phyloP scores from a whole-genome alignment of 2,329 filamentous ascomycete species.

The Mariannaea sp. region DNA sequence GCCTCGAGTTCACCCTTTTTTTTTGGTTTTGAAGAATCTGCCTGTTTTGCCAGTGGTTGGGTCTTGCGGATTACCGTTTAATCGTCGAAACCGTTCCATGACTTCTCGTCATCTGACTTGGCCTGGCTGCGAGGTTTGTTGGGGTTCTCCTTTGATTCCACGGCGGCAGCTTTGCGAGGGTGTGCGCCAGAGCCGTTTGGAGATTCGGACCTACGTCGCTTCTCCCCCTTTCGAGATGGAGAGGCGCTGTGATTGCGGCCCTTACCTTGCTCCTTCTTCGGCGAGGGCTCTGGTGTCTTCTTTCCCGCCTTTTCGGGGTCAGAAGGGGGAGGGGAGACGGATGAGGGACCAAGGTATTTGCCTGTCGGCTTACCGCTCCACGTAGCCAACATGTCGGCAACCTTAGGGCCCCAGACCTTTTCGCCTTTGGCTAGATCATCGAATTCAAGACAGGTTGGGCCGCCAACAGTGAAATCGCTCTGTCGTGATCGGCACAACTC shows the following conservation, averaged over 20 bases:
- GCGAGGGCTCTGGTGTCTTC: constrained; percentile 19
- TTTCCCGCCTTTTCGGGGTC: constrained; percentile 33
- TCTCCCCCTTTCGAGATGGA: constrained; percentile 30
- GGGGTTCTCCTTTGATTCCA: constrained; percentile 26
- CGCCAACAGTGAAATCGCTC: constrained; percentile 74
- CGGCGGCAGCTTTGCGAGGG: constrained; percentile 39
- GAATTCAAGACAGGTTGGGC: constrained; percentile 76
- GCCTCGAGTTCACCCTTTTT: constrained; percentile 4
- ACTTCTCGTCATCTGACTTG: constrained; percentile 48
- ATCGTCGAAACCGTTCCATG: constrained; percentile 50
- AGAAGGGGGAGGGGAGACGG: constrained; percentile 21
- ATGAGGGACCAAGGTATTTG: constrained; percentile 30
- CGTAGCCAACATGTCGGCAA: constrained; percentile 54
- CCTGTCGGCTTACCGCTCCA: constrained; percentile 47
- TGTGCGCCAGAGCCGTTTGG: constrained; percentile 29
- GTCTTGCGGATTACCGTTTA: constrained; percentile 25
- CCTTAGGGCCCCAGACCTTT: constrained; percentile 78
- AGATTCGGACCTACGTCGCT: constrained; percentile 40
- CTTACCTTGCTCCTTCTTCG: constrained; percentile 19
- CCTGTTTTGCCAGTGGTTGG: background rate
- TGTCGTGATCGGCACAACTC: constrained; percentile 81
- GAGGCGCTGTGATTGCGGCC: constrained; percentile 16
- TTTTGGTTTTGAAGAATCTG: constrained; percentile 3
- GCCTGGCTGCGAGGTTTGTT: constrained; percentile 19
- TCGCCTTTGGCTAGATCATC: constrained; percentile 77